These are phyloP conservation scores for Cyphellophora attinorum DNA, from an alignment of 2,329 filamentous ascomycete species.

Conservation along the genomic window DNA sequence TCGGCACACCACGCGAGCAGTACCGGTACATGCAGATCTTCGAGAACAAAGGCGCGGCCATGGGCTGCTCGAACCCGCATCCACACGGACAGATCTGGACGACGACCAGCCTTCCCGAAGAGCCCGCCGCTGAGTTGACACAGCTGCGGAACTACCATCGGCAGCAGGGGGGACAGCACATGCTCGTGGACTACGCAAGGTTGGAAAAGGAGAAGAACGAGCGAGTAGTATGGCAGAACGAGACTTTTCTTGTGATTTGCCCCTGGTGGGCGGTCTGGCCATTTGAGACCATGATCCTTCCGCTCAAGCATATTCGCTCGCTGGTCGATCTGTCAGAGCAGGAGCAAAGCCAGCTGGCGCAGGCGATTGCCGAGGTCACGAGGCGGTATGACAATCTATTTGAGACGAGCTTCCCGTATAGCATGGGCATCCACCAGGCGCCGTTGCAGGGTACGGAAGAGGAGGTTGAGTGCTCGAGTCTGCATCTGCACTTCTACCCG, in stretches of 20 bases:
- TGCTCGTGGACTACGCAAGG: constrained; percentile 78
- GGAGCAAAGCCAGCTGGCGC: constrained; percentile 67
- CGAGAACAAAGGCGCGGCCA: constrained; percentile 94
- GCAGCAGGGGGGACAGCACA: constrained; percentile 62
- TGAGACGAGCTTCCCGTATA: constrained; percentile 93
- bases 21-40: constrained; percentile 99
- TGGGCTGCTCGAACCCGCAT: constrained; percentile 98
- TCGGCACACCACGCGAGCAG: constrained; percentile 56
- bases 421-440: constrained; percentile 92
- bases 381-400: constrained; percentile 94
- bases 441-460: constrained; percentile 72
- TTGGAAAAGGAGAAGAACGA: constrained; percentile 75
- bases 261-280: constrained; percentile 99
- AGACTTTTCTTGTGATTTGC: constrained; percentile 73
- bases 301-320: constrained; percentile 73
- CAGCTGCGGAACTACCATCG: constrained; percentile 70
- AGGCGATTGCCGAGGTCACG: constrained; percentile 78
- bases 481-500: constrained; percentile 97
- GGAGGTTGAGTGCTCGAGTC: constrained; percentile 77
- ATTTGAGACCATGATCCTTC: constrained; percentile 85
- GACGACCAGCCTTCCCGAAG: constrained; percentile 81
- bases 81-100: constrained; percentile 97
- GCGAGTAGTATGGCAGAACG: constrained; percentile 81
- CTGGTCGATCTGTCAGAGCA: constrained; percentile 68
- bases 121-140: constrained; percentile 68